These are phyloP conservation scores for Pythium phragmiticola DNA, from an alignment of 352 stramenopile genomes.

Conservation along the genomic window DNA sequence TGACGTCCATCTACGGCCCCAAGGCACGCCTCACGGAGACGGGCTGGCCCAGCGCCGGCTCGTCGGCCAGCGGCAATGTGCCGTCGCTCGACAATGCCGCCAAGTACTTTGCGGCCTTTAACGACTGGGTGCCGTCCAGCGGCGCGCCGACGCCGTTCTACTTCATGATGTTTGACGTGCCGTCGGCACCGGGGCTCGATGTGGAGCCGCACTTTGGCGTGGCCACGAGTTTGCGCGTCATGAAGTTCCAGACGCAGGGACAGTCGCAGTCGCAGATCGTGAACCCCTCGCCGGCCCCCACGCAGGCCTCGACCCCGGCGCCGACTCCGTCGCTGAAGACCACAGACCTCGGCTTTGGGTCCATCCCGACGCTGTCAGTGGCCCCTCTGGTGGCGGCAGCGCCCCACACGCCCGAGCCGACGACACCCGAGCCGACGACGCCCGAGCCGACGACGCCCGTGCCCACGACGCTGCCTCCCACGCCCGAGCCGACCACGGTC, in stretches of 20 bases:
- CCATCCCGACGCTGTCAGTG: not conserved
- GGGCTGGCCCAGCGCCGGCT: slow-evolving; percentile 23
- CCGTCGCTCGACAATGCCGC: slow-evolving; percentile 35
- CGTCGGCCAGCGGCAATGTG: slow-evolving; percentile 31
- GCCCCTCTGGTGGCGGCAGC: slow-evolving; percentile 5
- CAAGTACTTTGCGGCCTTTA: slow-evolving; percentile 47
- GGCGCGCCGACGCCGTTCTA: slow-evolving; percentile 38
- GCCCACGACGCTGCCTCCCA: not conserved
- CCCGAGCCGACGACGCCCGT: slow-evolving; percentile 4
- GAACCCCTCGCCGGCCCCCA: not conserved
- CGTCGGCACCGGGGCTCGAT: slow-evolving; percentile 27
- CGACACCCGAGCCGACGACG: slow-evolving; percentile 3
- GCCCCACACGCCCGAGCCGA: slow-evolving; percentile 11
- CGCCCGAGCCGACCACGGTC: slow-evolving; percentile 1
- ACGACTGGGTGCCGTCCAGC: slow-evolving; percentile 27
- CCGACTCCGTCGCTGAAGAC: not conserved
- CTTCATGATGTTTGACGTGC: slow-evolving; percentile 70
- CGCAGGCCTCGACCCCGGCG: not conserved
- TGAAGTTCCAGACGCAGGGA: slow-evolving; percentile 13
- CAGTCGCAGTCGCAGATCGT: not conserved
- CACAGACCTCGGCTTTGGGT: not conserved
- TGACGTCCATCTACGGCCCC: slow-evolving; percentile 25
- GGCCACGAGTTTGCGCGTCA: slow-evolving; percentile 3
- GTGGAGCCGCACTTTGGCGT: slow-evolving; percentile 65
- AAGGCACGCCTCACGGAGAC: slow-evolving; percentile 35